Percentiles rank a stretch among this genome's conserved stretches.
These are phyloP conservation scores for Rhinocladiella mackenziei DNA, from an alignment of 2,329 filamentous ascomycete species.

Conservation along the genomic window DNA sequence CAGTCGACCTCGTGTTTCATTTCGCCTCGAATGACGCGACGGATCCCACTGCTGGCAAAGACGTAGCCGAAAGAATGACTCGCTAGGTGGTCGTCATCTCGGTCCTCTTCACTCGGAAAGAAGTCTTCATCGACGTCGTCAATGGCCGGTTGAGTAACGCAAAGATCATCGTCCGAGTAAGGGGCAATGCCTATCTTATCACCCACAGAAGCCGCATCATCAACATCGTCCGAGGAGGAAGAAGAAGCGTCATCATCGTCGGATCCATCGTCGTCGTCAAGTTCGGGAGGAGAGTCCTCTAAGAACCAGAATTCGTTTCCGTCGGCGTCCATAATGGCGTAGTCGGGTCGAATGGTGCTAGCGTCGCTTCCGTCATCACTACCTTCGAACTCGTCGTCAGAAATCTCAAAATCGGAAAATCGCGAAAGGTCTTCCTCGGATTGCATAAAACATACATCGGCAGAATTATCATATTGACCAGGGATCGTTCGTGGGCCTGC, in stretches of 20 bases:
- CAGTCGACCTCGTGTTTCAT: constrained; percentile 91
- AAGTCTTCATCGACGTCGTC: constrained; percentile 82
- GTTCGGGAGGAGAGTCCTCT: constrained; percentile 38
- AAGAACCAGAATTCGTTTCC: constrained; percentile 45
- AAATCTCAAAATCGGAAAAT: constrained; percentile 48
- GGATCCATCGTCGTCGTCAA: constrained; percentile 48
- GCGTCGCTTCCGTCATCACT: constrained; percentile 27
- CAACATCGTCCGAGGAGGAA: constrained; percentile 43
- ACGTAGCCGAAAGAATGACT: constrained; percentile 77
- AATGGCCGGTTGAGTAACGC: constrained; percentile 85
- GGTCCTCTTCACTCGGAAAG: constrained; percentile 69
- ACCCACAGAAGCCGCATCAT: constrained; percentile 50
- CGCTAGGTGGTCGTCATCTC: constrained; percentile 75
- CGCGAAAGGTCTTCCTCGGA: constrained; percentile 39
- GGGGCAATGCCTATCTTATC: constrained; percentile 53
- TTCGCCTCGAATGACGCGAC: constrained; percentile 66
- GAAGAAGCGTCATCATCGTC: constrained; percentile 47
- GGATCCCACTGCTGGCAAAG: constrained; percentile 85
- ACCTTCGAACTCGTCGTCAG: constrained; percentile 42
- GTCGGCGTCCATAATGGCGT: constrained; percentile 36
- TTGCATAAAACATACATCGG: constrained; percentile 38
- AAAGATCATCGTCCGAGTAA: constrained; percentile 66
- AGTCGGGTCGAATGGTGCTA: constrained; percentile 31
- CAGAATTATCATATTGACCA: constrained; percentile 29
- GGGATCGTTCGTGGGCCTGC: constrained; percentile 37